Conservation (phyloP, 768 basidiomycete genomes). For the Rhizopogon vinicolor region DNA sequence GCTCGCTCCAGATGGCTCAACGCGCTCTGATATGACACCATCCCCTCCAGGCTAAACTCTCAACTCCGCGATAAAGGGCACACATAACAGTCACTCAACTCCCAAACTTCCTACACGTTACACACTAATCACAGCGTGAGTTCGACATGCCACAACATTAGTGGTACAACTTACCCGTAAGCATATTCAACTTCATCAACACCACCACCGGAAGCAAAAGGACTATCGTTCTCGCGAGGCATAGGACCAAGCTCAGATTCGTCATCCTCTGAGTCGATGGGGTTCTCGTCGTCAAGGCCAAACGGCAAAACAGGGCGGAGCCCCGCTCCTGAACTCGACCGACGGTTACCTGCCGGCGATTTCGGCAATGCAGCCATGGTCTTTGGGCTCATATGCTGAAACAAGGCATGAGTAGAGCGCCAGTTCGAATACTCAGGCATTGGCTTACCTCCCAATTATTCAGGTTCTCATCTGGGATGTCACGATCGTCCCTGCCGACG, state of each 20-base stretch:
- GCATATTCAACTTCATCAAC: slow-evolving; percentile 91
- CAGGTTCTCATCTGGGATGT: slow-evolving; percentile 69
- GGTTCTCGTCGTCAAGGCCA: slow-evolving; percentile 72
- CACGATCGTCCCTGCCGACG: slow-evolving; percentile 55
- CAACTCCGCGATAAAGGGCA: too few species aligned
- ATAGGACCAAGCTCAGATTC: slow-evolving; percentile 71
- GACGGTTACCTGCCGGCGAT: slow-evolving; percentile 77
- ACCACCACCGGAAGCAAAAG: slow-evolving; percentile 75
- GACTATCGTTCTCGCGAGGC: slow-evolving; percentile 66
- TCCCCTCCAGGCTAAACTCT: too few species aligned
- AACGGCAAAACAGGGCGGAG: slow-evolving; percentile 79
- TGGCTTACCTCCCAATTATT: slow-evolving; percentile 92
- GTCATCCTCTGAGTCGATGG: slow-evolving; percentile 70
- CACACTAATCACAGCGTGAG: slow-evolving; percentile 18
- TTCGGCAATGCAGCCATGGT: slow-evolving; percentile 92
- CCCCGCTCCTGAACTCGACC: slow-evolving; percentile 80
- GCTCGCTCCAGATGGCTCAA: too few species aligned
- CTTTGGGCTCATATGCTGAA: slow-evolving; percentile 92
- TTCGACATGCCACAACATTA: background rate
- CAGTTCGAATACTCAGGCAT: background rate
- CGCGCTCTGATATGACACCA: too few species aligned
- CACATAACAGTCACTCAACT: background rate
- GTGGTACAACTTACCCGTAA: slow-evolving; percentile 57
- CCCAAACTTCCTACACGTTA: slow-evolving; percentile 1
- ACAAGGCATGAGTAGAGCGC: slow-evolving; percentile 2